Percentiles rank a stretch among this genome's conserved stretches.
Evolutionary conservation across 495 filamentous ascomycete species (phyloP).

Genomic region (Cenococcum geophilum): DNA sequence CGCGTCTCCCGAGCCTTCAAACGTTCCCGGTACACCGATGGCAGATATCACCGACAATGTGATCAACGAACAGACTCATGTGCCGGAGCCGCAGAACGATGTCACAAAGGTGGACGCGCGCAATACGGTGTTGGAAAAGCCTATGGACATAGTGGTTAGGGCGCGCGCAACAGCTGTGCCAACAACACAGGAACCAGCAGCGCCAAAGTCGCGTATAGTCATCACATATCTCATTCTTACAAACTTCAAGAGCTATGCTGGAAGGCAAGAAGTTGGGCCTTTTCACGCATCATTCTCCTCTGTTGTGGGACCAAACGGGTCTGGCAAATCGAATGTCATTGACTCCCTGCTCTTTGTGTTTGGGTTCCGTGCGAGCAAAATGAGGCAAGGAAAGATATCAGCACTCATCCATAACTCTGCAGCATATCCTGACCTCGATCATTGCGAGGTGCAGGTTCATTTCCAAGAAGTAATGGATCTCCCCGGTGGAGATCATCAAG

Average conservation of each 20-base stretch:
- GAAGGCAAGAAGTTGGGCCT: conserved; percentile 87
- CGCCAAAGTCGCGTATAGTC: conserved; percentile 76
- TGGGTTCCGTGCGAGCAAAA: conserved; percentile 96
- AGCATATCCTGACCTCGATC: conserved; percentile 70
- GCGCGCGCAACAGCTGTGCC: conserved; percentile 66
- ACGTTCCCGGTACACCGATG: conserved; percentile 51
- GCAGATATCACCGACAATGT: conserved; percentile 71
- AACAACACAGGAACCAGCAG: conserved; percentile 58
- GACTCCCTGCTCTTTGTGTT: conserved; percentile 97
- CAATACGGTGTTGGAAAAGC: conserved; percentile 71
- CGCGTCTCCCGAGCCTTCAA: conserved; percentile 47
- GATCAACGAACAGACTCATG: conserved; percentile 53
- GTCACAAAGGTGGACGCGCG: conserved; percentile 62
- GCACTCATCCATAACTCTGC: conserved; percentile 96
- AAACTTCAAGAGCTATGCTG: conserved; percentile 99
- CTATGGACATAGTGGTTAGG: conserved; percentile 91
- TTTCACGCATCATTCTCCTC: conserved; percentile 99
- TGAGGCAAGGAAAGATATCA: conserved; percentile 97
- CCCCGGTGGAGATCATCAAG: conserved; percentile 62
- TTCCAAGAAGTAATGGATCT: conserved; percentile 92
- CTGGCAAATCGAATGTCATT: conserved; percentile 98
- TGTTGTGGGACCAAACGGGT: conserved; percentile 95
- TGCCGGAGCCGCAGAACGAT: conserved; percentile 6
- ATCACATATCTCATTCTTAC: conserved; percentile 83
- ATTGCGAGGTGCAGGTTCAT: conserved; percentile 91